Conservation (phyloP, 1,139 yeast genomes). For the Candida dubliniensis region DNA sequence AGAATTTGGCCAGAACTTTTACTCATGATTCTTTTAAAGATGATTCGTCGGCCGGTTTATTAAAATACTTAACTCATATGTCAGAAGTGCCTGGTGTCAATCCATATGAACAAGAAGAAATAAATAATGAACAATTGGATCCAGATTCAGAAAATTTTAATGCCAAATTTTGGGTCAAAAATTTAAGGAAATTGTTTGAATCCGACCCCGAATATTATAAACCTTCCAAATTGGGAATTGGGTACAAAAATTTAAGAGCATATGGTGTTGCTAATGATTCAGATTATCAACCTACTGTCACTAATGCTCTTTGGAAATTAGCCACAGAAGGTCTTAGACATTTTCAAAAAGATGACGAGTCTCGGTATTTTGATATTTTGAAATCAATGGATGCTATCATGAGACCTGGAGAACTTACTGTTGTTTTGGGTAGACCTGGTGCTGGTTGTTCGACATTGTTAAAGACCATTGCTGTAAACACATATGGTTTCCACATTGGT, state of each 20-base stretch:
- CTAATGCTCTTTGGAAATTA: constrained; percentile 43
- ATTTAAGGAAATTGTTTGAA: constrained; percentile 51
- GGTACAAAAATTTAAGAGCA: constrained; percentile 68
- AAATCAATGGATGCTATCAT: constrained; percentile 36
- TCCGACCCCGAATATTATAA: constrained; percentile 66
- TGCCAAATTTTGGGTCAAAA: constrained; percentile 66
- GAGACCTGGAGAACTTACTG: constrained; percentile 36
- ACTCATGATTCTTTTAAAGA: constrained; percentile 27
- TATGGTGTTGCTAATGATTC: constrained; percentile 76
- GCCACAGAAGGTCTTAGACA: constrained; percentile 10
- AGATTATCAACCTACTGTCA: constrained; percentile 74
- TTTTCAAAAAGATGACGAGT: constrained; percentile 1
- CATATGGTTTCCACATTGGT: constrained; percentile 53
- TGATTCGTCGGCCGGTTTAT: constrained; percentile 10
- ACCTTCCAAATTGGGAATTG: constrained; percentile 63
- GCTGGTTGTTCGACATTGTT: constrained; percentile 36
- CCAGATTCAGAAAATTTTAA: constrained; percentile 16
- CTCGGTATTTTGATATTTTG: constrained; percentile 23
- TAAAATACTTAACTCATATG: constrained; percentile 46
- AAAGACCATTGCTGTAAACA: constrained; percentile 34
- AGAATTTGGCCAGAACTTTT: constrained; percentile 33
- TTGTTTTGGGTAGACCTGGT: constrained; percentile 40
- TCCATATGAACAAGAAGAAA: constrained; percentile 25
- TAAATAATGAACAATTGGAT: constrained; percentile 7
- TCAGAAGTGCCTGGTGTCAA: constrained; percentile 52